These are phyloP conservation scores for Perkinsus olseni DNA, from an alignment of 169 alveolate species.

Conservation along the genomic window DNA sequence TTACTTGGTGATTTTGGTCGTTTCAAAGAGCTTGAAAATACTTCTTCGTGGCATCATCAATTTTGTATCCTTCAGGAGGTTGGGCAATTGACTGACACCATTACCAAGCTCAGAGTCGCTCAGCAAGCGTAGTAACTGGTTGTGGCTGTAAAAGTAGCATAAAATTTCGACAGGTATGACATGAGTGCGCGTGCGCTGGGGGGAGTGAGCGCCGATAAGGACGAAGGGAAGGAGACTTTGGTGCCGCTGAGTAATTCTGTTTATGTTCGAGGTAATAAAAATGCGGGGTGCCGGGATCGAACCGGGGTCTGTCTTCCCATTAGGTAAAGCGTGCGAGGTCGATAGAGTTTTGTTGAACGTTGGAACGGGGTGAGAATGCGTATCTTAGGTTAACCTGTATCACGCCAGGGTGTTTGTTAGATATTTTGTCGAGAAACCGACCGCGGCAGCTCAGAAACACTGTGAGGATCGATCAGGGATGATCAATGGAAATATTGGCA, in stretches of 20 bases:
- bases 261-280: too few relatives aligned
- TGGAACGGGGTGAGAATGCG: not conserved
- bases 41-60: too few relatives aligned
- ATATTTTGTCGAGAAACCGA: not conserved
- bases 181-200: not conserved
- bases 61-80: not conserved
- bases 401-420: not conserved
- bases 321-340: too few relatives aligned
- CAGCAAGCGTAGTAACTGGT: not conserved
- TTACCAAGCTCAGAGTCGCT: not conserved
- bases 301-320: too few relatives aligned
- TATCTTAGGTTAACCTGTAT: too few relatives aligned
- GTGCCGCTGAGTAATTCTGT: not conserved
- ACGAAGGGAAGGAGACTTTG: not conserved
- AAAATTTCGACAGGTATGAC: not conserved
- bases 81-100: not conserved
- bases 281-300: too few relatives aligned
- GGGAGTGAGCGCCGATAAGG: not conserved
- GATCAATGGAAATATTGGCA: not conserved
- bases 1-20: not conserved
- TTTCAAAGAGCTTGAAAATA: too few relatives aligned
- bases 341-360: too few relatives aligned
- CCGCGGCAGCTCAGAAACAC: not conserved
- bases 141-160: not conserved
- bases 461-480: not conserved